Conservation (phyloP, 805 yeast species). For the Myxozyma sirexii region DNA sequence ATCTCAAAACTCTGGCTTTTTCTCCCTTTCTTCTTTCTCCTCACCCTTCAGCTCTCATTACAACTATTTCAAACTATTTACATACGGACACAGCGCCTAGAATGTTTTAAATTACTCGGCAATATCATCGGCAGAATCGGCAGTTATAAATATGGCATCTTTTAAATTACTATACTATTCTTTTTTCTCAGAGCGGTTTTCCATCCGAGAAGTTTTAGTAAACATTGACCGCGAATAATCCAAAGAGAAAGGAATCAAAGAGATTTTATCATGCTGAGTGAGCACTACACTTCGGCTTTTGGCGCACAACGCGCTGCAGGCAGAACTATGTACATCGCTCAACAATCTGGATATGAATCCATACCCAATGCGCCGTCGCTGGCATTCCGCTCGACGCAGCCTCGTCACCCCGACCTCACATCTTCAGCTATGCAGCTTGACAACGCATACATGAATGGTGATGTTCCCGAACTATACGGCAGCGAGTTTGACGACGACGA, state of each 20-base stretch:
- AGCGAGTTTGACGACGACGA: constrained; percentile 7
- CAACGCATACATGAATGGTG: not conserved
- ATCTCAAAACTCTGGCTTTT: not conserved
- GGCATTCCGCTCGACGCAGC: not conserved
- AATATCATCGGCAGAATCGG: constrained; percentile 8
- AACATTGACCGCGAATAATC: constrained; percentile 4
- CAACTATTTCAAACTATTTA: too few relatives aligned
- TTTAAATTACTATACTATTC: constrained; percentile 13
- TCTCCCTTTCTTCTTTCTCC: not conserved
- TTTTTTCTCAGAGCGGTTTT: constrained; percentile 18
- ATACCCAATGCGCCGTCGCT: not conserved
- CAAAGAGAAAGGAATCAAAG: not conserved
- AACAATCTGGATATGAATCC: not conserved
- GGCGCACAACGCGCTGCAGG: too few relatives aligned
- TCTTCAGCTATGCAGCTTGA: not conserved
- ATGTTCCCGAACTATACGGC: constrained; percentile 8
- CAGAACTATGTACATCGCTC: too few relatives aligned
- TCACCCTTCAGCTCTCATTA: constrained; percentile 1
- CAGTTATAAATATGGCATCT: constrained; percentile 15
- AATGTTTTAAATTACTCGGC: constrained; percentile 17
- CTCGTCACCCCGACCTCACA: not conserved
- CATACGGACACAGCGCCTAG: not conserved
- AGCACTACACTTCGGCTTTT: not conserved
- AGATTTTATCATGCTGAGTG: not conserved
- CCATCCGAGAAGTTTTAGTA: constrained; percentile 16